Evolutionary conservation across 1,284 basidiomycete genomes (phyloP), one percentile per base, ranked within the genome.

Genomic region (Irpex sp.): DNA sequence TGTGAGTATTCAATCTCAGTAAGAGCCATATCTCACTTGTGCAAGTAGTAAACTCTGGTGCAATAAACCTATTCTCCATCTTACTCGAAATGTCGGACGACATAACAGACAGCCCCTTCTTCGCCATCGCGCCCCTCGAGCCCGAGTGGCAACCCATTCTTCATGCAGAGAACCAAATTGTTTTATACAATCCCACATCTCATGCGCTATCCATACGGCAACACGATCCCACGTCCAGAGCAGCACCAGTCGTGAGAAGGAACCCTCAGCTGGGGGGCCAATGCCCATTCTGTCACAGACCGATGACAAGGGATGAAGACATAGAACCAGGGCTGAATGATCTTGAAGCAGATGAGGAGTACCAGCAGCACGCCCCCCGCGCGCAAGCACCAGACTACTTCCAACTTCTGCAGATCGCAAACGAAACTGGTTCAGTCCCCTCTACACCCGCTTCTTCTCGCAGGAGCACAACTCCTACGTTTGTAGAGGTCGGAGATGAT

Each of bases 131-230:
- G 3, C 67, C 71, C 13, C 59, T 70, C n/a, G 73, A 72, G 55
- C 69, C 66, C 19, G 76, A 78, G 60, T 92, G 90, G 89, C 87
- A 83, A 60, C 85, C 89, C 3, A 90, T 92, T 65, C 79, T 91
- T 21, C 90, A 91, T 61, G 85, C 86, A 4, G 88, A 91, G 0
- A 91, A 93, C 74, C 93, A 95, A 72, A 87, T 96, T 60, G 93
- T 96, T 34, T 82, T 96, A 17, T 96, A 96, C 77, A 93, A 96
- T 71, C 87, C 93, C 0, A 88, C 85, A 0, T 94, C 91, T 0
- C 93, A 96, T 73, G 93, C 92, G 0, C 80, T 96, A 11, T 84
- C 91, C 26, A 90, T 96, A 60, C 82, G 79, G 57, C 75, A 77
- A 63, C 62, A 62, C 34, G 73, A 73, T 38, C 71, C 66, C 70